Base-by-base conservation (phyloP, 306 rosid species). In the Mucuna pruriens region DNA sequence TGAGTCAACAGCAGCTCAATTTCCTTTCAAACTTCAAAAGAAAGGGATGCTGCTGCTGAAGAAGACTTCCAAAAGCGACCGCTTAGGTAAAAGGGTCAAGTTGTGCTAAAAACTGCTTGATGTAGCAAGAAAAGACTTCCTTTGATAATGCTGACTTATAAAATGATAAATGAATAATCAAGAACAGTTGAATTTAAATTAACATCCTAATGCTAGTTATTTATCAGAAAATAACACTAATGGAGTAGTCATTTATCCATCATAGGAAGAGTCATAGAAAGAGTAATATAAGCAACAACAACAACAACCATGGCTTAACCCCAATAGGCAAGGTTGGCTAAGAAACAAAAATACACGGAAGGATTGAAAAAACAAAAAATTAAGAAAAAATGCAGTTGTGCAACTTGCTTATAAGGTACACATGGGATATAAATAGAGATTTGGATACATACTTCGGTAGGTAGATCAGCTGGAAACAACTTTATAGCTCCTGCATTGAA, bases 401-500 rank as follows among this genome's bases (percentile, higher is more conserved):
- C 10, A 17, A 19, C 4, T 38, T 38, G 49, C 19, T 40, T 13
- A 40, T 10, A 6, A 40, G 15, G 54, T 5, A 20, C 12, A 10
- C 23, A 46, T 36, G 70, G 34, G 26, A 42, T 15, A 29, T n/a
- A 34, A 4, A 31, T 52, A 51, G 74, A 74, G 57, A 26, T 51
- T 61, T 67, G 64, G 73, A 63, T 58, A 88, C 91, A 80, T 87
- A 90, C 97, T 80, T 87, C 88, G 3, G 82, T 38, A 16, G 85
- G 84, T 66, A 79, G 80, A 82, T 86, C 88, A 61, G 80, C 82
- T 2, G 88, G 87, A 80, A 89, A 90, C 89, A 92, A 88, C 65
- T 90, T 89, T 88, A 90, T 90, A 78, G 89, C 93, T 65, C 23
- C 87, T 22, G 88, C 66, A 62, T 89, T 84, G 84, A 92, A 92